Evolutionary conservation across 2,329 filamentous ascomycete genomes (phyloP), one percentile per base, ranked within the genome.

Genomic region (Pseudofabraea citricarpa): DNA sequence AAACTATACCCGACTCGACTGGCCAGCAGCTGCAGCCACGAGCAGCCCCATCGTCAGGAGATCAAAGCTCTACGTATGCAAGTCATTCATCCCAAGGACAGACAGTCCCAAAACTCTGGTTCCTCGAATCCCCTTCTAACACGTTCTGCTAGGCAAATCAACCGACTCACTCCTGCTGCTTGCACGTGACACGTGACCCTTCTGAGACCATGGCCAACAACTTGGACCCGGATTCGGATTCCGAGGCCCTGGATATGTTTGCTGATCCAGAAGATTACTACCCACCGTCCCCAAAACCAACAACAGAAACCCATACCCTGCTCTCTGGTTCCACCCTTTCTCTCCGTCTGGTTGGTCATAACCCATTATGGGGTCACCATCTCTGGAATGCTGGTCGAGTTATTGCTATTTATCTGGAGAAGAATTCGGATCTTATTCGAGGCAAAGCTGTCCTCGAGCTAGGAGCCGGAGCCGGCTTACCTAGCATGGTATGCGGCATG

Each of bases 311-410:
- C 33, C 85, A 94, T 69, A 78, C 73, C 18, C 77, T 91, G 61
- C 69, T 78, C 44, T 79, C 77, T 26, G 87, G 86, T 47, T 64
- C 48, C 2, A 51, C 48, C 5, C 43, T 62, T n/a, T 50, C 49
- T n/a, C 76, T 95, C 51, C 80, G 87, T 56, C 79, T 96, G 10
- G 87, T 95, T 35, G 90, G 90, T 47, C 83, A 87, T 64, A 91
- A 87, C 70, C 87, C 90, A 19, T 77, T 94, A 12, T 95, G 94
- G 79, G 90, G 88, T 13, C 88, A 96, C 65, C 77, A 87, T 52
- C 76, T 96, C 22, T 97, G 91, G 91, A 94, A 96, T 64, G 90
- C 88, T 48, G 84, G 85, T 47, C 84, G 87, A 49, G 80, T 87
- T 29, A 76, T 91, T 38, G 80, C 90, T 13, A 73, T 81, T 53